Evolutionary conservation across 2,329 filamentous ascomycete genomes (phyloP).

Genomic region (Fusarium temperatum): DNA sequence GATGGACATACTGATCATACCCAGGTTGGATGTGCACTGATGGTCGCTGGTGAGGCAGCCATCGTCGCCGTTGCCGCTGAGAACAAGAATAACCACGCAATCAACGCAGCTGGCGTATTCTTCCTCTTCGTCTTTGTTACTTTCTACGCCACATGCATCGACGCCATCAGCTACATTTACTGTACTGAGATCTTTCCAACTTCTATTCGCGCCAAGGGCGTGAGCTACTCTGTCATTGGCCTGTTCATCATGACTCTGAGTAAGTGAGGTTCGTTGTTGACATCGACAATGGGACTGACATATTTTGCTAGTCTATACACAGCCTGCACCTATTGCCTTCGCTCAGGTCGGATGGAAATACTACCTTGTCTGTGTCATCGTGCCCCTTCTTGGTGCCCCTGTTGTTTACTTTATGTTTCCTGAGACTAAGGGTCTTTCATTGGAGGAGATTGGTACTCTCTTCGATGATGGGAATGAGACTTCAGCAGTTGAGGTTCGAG

Average conservation of each 20-base stretch:
- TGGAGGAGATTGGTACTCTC: background rate
- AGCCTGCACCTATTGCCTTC: background rate
- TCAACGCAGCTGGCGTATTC: background rate
- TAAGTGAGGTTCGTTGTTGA: background rate
- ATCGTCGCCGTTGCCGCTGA: background rate
- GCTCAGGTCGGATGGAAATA: background rate
- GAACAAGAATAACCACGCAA: background rate
- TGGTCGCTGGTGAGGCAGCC: background rate
- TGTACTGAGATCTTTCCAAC: background rate
- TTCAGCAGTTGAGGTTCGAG: background rate
- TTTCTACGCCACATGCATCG: background rate
- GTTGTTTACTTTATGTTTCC: background rate
- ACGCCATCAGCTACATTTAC: background rate
- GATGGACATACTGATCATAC: background rate
- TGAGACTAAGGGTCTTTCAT: background rate
- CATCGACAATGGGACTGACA: rapidly evolving
- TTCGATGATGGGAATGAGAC: background rate
- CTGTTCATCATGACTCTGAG: background rate
- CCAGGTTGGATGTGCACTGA: background rate
- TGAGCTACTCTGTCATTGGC: background rate
- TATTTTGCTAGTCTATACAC: background rate
- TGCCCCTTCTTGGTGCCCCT: background rate
- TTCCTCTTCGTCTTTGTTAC: background rate
- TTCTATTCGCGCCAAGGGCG: background rate
- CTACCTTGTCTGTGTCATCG: background rate